Evolutionary conservation across 305 asterid species (phyloP).

Genomic region (Petunia hybrid): DNA sequence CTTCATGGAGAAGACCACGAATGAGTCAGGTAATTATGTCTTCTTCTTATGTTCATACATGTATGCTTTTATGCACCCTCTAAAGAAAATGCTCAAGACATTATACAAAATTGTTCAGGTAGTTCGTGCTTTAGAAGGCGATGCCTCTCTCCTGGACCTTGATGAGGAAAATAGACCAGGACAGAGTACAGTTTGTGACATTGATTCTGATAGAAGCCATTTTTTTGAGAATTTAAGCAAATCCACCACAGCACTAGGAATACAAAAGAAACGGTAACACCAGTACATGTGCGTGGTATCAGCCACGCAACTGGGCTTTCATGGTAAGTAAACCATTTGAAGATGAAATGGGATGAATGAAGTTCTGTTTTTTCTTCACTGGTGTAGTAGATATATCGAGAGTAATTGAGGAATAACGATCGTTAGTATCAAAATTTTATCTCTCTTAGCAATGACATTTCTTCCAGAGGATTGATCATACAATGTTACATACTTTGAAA

Average conservation of each 20-base stretch:
- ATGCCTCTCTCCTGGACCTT: slow-evolving; percentile 26
- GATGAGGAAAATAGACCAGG: slow-evolving; percentile 38
- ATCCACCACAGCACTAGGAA: not conserved
- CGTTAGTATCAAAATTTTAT: not conserved
- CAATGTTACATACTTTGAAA: not conserved
- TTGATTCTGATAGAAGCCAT: not conserved
- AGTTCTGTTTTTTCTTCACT: not conserved
- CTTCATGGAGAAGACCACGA: slow-evolving; percentile 33
- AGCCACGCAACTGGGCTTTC: not conserved
- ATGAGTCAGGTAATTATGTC: slow-evolving; percentile 39
- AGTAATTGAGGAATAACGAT: not conserved
- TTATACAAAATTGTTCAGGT: slow-evolving; percentile 24
- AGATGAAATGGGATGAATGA: not conserved
- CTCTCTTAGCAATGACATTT: not conserved
- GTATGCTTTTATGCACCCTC: not conserved
- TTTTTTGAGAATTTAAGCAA: not conserved
- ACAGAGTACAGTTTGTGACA: slow-evolving; percentile 30
- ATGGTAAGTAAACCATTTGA: not conserved
- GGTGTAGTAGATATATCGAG: not conserved
- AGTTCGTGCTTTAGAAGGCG: slow-evolving; percentile 37
- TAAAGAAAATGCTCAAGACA: not conserved
- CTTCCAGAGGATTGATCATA: not conserved
- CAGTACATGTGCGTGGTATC: not conserved
- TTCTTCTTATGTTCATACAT: not conserved
- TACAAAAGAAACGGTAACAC: not conserved